Evolutionary conservation across 1,284 basidiomycete genomes (phyloP).

Genomic region (Ceraceosorus guamensis): DNA sequence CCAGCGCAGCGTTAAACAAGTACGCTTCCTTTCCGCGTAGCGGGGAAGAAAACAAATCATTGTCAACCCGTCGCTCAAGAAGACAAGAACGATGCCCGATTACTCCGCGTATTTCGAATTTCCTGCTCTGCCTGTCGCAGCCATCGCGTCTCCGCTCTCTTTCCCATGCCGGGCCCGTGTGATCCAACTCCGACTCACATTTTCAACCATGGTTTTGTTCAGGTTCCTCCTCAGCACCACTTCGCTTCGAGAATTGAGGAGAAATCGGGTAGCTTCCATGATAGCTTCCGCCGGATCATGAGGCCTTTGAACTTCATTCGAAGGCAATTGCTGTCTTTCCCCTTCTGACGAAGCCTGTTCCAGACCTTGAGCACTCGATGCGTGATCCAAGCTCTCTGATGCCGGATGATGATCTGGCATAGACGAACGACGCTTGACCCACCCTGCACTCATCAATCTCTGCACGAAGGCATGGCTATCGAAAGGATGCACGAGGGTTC

Average conservation of each 20-base stretch:
- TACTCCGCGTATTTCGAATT: too few species aligned
- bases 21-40: constrained; percentile 62
- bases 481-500: not conserved
- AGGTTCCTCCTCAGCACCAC: constrained; percentile 67
- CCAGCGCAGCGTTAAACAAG: constrained; percentile 84
- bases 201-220: constrained; percentile 77
- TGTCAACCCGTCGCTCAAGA: not conserved
- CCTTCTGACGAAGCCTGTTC: too few species aligned
- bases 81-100: too few species aligned
- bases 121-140: too few species aligned
- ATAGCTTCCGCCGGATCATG: constrained; percentile 51
- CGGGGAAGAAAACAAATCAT: not conserved
- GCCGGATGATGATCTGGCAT: not conserved
- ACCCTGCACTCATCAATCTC: not conserved
- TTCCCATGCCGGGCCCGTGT: too few species aligned
- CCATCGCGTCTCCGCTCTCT: too few species aligned
- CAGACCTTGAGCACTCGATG: not conserved
- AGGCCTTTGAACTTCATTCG: not conserved
- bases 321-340: not conserved
- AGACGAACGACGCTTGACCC: not conserved
- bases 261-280: constrained; percentile 75
- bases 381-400: not conserved
- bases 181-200: constrained; percentile 57
- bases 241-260: constrained; percentile 71
- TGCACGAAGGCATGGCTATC: not conserved